Evolutionary conservation across 129 eudicot genomes (phyloP), one percentile per base, ranked within the genome.

Genomic region (Gnaphalium uliginosum): DNA sequence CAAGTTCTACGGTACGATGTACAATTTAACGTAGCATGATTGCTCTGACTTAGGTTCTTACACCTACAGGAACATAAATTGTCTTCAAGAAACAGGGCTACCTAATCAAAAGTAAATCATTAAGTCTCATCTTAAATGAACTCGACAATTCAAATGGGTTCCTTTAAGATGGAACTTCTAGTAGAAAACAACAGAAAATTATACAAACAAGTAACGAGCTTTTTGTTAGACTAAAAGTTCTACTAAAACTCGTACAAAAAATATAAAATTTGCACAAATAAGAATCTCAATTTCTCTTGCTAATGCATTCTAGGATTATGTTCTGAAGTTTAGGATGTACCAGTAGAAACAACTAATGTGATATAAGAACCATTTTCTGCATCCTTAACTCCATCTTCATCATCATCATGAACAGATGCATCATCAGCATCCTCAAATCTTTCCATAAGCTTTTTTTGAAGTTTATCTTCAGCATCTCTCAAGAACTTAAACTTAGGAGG

Each of bases 381-480:
- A 66, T 80, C 78, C 78, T 63, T 64, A 23, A 75, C 79, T 30
- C 53, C 71, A 62, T 27, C 33, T 18, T 18, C 18, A 51, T 62
- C 77, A 29, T 62, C 59, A 76, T 56, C 77, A 74, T 78, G 72
- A 62, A 8, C 65, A 8, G 41, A 35, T 61, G 72, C 78, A 68
- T 66, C 78, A 71, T 77, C 79, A 77, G 76, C 76, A 30, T 24
- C 65, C 59, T 80, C 76, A 72, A 48, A 67, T 60, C 59, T 82
- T 76, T 76, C 78, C 79, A 73, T 68, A 21, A 77, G 43, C 53
- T 83, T 83, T 75, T 75, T 85, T 59, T 82, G 83, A 73, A 87
- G 82, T 80, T 92, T 92, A 58, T 89, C 90, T 83, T 92, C 96
- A 33, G 97, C 97, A 76, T 92, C 97, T 78, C 87, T 92, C 88